These are phyloP conservation scores for Acanthamoeba royreba DNA, from an alignment of 208 protist genomes.

Conservation along the genomic window DNA sequence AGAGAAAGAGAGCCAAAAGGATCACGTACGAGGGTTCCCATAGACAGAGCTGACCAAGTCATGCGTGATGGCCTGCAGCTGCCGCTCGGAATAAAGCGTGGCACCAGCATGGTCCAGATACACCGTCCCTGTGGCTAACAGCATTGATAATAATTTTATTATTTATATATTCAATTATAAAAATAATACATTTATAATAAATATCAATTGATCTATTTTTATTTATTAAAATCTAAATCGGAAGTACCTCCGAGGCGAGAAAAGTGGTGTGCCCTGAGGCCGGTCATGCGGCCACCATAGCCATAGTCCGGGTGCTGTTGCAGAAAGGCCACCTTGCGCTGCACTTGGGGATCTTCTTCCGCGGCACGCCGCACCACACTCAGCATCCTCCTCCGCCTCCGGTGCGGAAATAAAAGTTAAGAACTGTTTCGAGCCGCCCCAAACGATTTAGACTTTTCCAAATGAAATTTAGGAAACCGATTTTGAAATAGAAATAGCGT, in stretches of 20 bases:
- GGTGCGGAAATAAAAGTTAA: too few species aligned
- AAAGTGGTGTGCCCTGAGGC: not conserved
- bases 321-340: not conserved
- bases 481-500: too few species aligned
- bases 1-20: not conserved
- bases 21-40: constrained; percentile 70
- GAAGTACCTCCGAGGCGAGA: not conserved
- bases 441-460: too few species aligned
- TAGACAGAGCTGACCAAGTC: constrained; percentile 53
- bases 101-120: constrained; percentile 79
- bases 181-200: too few species aligned
- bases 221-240: not conserved
- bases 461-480: too few species aligned
- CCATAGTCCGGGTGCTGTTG: not conserved
- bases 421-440: not conserved
- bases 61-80: constrained; percentile 47
- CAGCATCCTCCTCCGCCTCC: too few species aligned
- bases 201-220: too few species aligned
- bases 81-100: constrained; percentile 61
- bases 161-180: too few species aligned
- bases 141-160: constrained; percentile 43
- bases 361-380: not conserved
- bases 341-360: not conserved
- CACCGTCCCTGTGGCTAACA: constrained; percentile 1
- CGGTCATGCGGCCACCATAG: not conserved